Evolutionary conservation across 139 green algal genomes (phyloP).

Genomic region (Coelastrella sp.): DNA sequence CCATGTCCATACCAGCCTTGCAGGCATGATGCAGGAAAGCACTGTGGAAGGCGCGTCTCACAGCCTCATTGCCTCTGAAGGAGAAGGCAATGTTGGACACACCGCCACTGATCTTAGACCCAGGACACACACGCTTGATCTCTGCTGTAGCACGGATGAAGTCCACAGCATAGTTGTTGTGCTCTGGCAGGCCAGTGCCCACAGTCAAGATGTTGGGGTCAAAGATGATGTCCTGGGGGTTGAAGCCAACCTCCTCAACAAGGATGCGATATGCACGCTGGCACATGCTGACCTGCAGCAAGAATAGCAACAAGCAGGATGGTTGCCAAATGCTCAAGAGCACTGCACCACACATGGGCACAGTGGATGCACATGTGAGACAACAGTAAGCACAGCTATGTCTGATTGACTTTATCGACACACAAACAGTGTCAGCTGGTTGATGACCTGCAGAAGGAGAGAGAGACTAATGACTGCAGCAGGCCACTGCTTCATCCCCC

Average conservation of each 20-base stretch:
- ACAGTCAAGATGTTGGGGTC: constrained; percentile 99
- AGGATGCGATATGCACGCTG: constrained; percentile 93
- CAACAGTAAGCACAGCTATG: no score
- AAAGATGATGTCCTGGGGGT: constrained; percentile 98
- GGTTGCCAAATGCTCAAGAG: no score
- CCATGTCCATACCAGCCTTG: constrained; percentile 99
- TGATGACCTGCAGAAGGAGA: no score
- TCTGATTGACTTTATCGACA: no score
- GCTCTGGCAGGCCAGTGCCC: constrained; percentile 95
- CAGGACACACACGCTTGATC: constrained; percentile 97
- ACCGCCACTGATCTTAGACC: constrained; percentile 94
- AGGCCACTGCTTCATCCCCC: no score
- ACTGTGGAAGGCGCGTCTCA: constrained; percentile 91
- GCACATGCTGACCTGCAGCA: constrained; percentile 91
- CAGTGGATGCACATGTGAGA: no score
- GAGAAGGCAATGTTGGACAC: constrained; percentile 99
- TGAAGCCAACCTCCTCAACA: constrained; percentile 95
- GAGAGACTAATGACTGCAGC: no score
- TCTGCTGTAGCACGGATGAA: constrained; percentile 94
- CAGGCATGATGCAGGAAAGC: constrained; percentile 94
- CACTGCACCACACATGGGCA: no score
- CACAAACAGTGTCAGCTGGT: no score
- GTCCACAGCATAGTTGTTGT: constrained; percentile 99
- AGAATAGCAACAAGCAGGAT: neutral
- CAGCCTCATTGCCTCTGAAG: constrained; percentile 97